Evolutionary conservation across 1,284 basidiomycete species (phyloP).

Genomic region (Tilletia setariae): DNA sequence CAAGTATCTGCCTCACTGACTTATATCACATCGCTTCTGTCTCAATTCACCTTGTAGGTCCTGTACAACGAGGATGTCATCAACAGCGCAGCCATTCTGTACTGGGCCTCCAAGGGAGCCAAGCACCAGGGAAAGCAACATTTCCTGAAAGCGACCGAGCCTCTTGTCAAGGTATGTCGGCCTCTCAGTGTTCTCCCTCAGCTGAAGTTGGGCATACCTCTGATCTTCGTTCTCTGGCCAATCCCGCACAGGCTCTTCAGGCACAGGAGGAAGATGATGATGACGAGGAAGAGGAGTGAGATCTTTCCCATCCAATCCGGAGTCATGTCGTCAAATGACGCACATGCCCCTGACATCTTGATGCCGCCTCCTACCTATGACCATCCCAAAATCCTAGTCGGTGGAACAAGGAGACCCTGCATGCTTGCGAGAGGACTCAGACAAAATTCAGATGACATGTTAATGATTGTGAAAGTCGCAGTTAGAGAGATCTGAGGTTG

Average conservation of each 20-base stretch:
- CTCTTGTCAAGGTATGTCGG: constrained; percentile 75
- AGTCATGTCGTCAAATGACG: constrained; percentile 62
- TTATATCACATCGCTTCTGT: too few relatives aligned
- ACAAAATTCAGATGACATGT: too few relatives aligned
- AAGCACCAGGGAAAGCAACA: constrained; percentile 90
- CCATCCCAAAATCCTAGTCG: too few relatives aligned
- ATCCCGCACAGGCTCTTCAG: neutral
- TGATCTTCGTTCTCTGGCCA: neutral
- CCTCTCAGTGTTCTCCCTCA: neutral
- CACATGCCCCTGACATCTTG: too few relatives aligned
- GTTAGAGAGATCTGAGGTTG: too few relatives aligned
- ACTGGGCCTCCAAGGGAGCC: constrained; percentile 94
- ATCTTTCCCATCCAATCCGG: constrained; percentile 44
- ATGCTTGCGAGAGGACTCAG: too few relatives aligned
- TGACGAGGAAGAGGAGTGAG: constrained; percentile 66
- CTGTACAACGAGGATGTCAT: constrained; percentile 92
- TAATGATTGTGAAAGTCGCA: too few relatives aligned
- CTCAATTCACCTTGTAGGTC: constrained; percentile 14
- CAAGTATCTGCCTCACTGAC: too few relatives aligned
- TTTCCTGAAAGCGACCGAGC: constrained; percentile 82
- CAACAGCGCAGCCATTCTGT: constrained; percentile 90
- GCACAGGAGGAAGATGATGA: constrained; percentile 69
- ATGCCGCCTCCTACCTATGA: too few relatives aligned
- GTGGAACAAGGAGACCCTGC: too few relatives aligned
- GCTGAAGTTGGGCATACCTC: constrained; percentile 19